Conservation (phyloP, 2,329 filamentous ascomycete species). For the Akanthomyces lecanii region DNA sequence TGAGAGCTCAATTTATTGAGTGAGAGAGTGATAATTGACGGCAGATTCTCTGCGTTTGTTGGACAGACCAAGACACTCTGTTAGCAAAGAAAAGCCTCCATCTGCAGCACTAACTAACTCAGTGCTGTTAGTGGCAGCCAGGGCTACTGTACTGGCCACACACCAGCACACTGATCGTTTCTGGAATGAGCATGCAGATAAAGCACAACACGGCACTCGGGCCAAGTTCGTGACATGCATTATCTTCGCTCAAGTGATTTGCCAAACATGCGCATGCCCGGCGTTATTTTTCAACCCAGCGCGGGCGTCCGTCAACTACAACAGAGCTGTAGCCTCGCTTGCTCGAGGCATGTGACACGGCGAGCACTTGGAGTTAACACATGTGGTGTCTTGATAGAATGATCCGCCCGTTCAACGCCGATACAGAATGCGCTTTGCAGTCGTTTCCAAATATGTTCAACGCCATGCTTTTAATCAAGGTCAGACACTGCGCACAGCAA, state of each 20-base stretch:
- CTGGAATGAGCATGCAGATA: neutral
- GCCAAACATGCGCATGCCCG: neutral
- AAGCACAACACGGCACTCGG: neutral
- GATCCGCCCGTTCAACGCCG: neutral
- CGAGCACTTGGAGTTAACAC: neutral
- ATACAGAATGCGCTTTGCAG: neutral
- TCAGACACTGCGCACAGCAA: neutral
- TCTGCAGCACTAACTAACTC: conserved; percentile 1
- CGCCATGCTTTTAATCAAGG: neutral
- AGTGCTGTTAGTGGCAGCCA: neutral
- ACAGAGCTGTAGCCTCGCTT: neutral
- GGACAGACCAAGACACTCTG: neutral
- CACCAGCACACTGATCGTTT: conserved; percentile 7
- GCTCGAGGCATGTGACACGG: neutral
- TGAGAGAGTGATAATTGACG: neutral
- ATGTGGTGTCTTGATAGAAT: neutral
- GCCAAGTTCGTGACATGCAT: neutral
- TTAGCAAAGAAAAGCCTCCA: neutral
- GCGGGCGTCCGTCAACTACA: neutral
- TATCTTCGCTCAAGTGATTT: neutral
- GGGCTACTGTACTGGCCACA: conserved; percentile 3
- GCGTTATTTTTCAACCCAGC: neutral
- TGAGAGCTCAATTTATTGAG: too few relatives aligned
- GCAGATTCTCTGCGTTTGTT: neutral
- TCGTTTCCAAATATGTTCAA: neutral